phyloP scores from a whole-genome alignment of 2,329 filamentous ascomycete genomes.

The Pseudogymnoascus sp. region DNA sequence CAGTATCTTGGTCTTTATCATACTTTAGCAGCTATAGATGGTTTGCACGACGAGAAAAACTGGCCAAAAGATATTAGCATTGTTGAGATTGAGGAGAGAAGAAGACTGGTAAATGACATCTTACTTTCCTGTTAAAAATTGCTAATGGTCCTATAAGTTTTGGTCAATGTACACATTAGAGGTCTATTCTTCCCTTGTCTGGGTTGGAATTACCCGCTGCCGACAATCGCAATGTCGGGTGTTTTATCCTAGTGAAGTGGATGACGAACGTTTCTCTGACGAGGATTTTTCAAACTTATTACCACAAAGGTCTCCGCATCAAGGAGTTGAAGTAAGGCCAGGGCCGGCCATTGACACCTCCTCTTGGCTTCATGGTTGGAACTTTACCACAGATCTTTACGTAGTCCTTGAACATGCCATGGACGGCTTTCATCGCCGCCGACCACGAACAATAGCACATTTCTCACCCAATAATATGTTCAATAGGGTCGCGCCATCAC shows the following conservation, averaged over 20 bases:
- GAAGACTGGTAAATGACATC: constrained; percentile 33
- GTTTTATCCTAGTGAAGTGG: constrained; percentile 38
- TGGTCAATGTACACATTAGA: constrained; percentile 52
- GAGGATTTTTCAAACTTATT: constrained; percentile 5
- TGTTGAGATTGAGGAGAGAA: constrained; percentile 40
- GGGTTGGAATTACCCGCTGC: constrained; percentile 37
- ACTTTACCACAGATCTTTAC: constrained; percentile 49
- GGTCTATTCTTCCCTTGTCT: constrained; percentile 45
- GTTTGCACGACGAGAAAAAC: constrained; percentile 43
- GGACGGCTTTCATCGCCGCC: constrained; percentile 14
- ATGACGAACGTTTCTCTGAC: constrained; percentile 37
- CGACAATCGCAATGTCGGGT: constrained; percentile 40
- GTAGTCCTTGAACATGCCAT: constrained; percentile 44
- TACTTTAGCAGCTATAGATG: constrained; percentile 39
- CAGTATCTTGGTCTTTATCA: constrained; percentile 43
- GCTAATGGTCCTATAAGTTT: constrained; percentile 28
- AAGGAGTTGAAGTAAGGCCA: constrained; percentile 21
- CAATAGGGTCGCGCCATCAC: constrained; percentile 6
- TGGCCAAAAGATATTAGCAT: constrained; percentile 40
- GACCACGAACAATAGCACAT: background rate
- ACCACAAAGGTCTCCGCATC: background rate
- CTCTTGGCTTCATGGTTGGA: constrained; percentile 48
- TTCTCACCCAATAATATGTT: constrained; percentile 12
- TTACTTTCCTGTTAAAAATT: background rate
- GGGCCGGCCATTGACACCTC: constrained; percentile 16